Evolutionary conservation across 192 early-diverging fungal species (phyloP), one percentile per base, ranked within the genome.

Genomic region (Entomortierella lignicola): DNA sequence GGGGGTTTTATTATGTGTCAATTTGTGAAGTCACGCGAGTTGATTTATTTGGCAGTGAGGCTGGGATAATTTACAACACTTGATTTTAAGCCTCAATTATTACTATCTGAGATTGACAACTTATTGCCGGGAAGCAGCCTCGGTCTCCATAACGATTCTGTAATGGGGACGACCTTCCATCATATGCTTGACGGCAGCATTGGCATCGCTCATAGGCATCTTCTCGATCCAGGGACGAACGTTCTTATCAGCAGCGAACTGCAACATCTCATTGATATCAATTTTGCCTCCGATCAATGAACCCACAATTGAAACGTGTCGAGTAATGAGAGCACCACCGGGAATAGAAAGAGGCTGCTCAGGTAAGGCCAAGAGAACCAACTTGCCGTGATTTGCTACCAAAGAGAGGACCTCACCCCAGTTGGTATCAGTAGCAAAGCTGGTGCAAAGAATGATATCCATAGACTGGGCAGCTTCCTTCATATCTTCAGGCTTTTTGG

Each of bases 141-240:
- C 84, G 66, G 87, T 92, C 59, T 91, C 84, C 52, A 94, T 82
- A 43, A 95, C 93, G 62, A 92, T 69, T 53, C 94, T 85, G 71
- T 92, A 94, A 63, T 86, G 85, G 5, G 84, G 90, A 63, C 89
- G 86, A 60, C 91, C 90, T 23, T 83, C 74, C 63, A 86, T 85
- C 44, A 93, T 71, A 41, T 69, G 73, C 71, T 89, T 73, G 42
- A 92, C 65, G 10, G 88, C 94, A 60, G 87, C 85, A 58, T 92
- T 89, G 43, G 85, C 83, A 37, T 92, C 82, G 30, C 77, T 84
- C 73, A 92, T 84, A 11, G 91, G 86, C 52, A 85, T 82, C 60
- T 73, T 85, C 75, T 93, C 90, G 47, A 94, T 83, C 79, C 85
- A 86, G 4, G 92, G 86, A 26, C 83, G 81, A 27, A 95, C 88